Evolutionary conservation across 192 early-diverging fungal genomes (phyloP).

Genomic region (Diversispora epigaea): DNA sequence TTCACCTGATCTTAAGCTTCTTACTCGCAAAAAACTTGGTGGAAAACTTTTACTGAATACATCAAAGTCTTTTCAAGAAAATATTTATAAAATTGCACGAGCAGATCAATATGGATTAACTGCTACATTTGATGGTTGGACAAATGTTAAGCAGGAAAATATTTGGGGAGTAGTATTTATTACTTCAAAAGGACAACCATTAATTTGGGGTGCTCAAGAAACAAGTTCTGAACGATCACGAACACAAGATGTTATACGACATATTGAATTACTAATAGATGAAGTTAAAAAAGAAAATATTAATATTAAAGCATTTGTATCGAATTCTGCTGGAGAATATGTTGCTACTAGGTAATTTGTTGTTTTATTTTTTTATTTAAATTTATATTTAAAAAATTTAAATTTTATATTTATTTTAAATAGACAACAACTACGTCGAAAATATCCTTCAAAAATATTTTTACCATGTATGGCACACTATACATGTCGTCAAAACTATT

Average conservation of each 20-base stretch:
- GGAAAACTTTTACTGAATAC: background rate
- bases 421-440: background rate
- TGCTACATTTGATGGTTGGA: background rate
- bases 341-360: background rate
- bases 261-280: constrained; percentile 8
- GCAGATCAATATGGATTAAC: no score
- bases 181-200: constrained; percentile 12
- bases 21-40: background rate
- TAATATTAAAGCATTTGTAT: constrained; percentile 11
- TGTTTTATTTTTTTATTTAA: background rate
- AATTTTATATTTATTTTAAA: background rate
- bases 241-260: constrained; percentile 8
- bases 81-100: background rate
- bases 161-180: background rate
- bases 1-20: background rate
- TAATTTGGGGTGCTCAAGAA: constrained; percentile 5
- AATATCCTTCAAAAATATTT: constrained; percentile 19
- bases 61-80: background rate
- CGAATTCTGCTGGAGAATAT: constrained; percentile 18
- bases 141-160: background rate
- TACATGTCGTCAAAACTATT: no score
- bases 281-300: constrained; percentile 9
- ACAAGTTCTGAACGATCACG: constrained; percentile 1
- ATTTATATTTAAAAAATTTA: constrained; percentile 10
- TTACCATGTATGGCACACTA: background rate